phyloP scores from a whole-genome alignment of 768 basidiomycete genomes.

The Naganishia vaughanmartiniae region DNA sequence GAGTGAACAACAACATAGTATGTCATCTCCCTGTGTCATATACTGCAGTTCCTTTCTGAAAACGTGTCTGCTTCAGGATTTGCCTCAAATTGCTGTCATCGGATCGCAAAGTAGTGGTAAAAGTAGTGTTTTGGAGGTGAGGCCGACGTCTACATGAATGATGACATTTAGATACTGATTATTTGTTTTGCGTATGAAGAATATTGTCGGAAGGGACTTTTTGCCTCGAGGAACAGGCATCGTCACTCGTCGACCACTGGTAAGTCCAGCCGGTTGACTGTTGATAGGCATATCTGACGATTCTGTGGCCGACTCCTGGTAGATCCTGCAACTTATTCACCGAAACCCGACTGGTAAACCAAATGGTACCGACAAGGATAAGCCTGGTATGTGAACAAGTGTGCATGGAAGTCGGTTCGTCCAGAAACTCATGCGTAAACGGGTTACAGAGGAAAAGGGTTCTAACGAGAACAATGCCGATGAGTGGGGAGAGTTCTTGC shows the following conservation, averaged over 20 bases:
- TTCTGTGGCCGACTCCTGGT: neutral
- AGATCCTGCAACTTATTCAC: slow-evolving; percentile 94
- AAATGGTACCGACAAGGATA: slow-evolving; percentile 34
- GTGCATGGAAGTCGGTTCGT: neutral
- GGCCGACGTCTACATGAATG: slow-evolving; percentile 12
- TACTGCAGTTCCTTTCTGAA: neutral
- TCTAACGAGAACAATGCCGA: slow-evolving; percentile 76
- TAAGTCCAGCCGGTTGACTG: slow-evolving; percentile 53
- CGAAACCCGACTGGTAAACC: slow-evolving; percentile 60
- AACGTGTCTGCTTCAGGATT: slow-evolving; percentile 42
- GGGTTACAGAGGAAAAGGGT: slow-evolving; percentile 57
- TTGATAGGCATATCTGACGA: neutral
- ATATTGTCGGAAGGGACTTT: slow-evolving; percentile 97
- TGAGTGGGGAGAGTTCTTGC: slow-evolving; percentile 99
- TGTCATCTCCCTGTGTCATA: neutral
- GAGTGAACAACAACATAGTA: slow-evolving; percentile 50
- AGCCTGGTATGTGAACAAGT: slow-evolving; percentile 52
- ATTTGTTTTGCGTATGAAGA: slow-evolving; percentile 56
- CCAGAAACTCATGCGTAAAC: slow-evolving; percentile 15
- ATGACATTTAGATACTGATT: neutral
- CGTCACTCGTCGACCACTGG: slow-evolving; percentile 92
- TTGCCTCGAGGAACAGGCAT: slow-evolving; percentile 98
- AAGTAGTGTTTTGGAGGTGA: slow-evolving; percentile 55
- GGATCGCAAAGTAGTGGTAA: slow-evolving; percentile 56
- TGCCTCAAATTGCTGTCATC: slow-evolving; percentile 56